Base-by-base conservation (phyloP, 805 yeast genomes). In the Starmerella tilneyi region DNA sequence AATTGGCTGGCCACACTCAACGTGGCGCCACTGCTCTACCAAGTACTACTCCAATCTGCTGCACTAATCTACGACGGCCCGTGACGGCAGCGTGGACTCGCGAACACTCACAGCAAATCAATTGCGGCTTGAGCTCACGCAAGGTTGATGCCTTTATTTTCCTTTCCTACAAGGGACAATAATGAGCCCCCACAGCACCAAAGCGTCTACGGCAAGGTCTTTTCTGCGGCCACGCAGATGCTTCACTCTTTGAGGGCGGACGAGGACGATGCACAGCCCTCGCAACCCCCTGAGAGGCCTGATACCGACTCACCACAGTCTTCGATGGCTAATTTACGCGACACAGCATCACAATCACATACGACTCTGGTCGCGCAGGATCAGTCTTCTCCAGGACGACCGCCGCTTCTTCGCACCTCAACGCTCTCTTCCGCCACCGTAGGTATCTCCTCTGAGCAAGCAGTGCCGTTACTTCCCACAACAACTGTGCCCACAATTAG, bases 181-280 rank as follows among this genome's bases (percentile, higher is more conserved):
- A 40, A 31, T 7, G 44, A 41, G 33, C 45, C 45, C 16, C 19
- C n/a, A 13, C 32, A 30, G 19, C 19, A 11, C 12, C 33, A 19
- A 4, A 46, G 45, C 13, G 23, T 53, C 13, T 56, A 55, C 37
- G 51, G 43, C 12, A 44, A 47, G 32, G 44, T 56, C 22, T 45
- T 39, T 13, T 39, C 51, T 4, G 57, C 56, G 2, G 59, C 58
- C 3, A 28, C 55, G 15, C 40, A 35, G 1, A 50, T 56, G 28
- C 33, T 55, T 33, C 42, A 45, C 1, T 44, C 53, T 9, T 17
- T 53, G 20, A 43, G 46, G 15, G 34, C 48, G 9, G 53, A 46
- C 20, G 59, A 51, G 13, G 32, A 17, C 27, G 28, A 22, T 5
- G 22, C 3, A 11, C 28, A 12, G 32, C 24, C 11, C 16, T 21